Evolutionary conservation across 139 green algal species (phyloP), one percentile per base, ranked within the genome.

Genomic region (Chlorella ohadii): DNA sequence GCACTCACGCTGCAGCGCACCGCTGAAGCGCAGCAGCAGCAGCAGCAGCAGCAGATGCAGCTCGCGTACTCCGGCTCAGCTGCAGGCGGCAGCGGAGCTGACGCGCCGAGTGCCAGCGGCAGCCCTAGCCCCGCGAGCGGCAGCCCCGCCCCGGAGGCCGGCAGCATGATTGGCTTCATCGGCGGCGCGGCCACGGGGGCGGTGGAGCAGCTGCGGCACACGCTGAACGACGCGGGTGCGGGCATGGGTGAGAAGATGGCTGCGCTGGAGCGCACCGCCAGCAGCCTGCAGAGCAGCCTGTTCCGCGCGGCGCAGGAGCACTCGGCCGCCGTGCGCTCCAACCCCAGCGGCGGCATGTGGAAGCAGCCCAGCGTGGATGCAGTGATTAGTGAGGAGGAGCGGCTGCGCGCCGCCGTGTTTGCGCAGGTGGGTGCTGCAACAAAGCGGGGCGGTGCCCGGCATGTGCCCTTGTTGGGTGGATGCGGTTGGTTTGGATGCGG

Each of bases 141-240:
- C 76, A 59, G 59, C 61, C 12, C 51, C 15, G 51, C 51, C 11
- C 51, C 51, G 11, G 51, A 36, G 71, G 17, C 61, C 27, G 15
- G 41, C 27, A 44, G 22, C 71, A 39, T 82, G 20, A 47, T 87
- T 5, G 72, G 71, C 39, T 71, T 83, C 23, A 6, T 88, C 33
- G 65, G 78, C n/a, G 76, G 67, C 20, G 84, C 65, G 11, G 85
- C 84, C 36, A 64, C 61, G n/a, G 65, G 65, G 20, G 77, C 84
- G 57, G 84, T 88, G 47, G 81, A 81, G 47, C 78, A 70, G 38
- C 66, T 88, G 80, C 65, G 78, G 28, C 55, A 85, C 65, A 88
- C 84, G 36, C 84, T 88, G 7, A 80, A 28, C 23, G 84, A 88
- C 19, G 84, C 64, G 36, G 66, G 47, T 28, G 16, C 33, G 17